Base-by-base conservation (phyloP, 352 stramenopile species). In the Phytopythium vexans region DNA sequence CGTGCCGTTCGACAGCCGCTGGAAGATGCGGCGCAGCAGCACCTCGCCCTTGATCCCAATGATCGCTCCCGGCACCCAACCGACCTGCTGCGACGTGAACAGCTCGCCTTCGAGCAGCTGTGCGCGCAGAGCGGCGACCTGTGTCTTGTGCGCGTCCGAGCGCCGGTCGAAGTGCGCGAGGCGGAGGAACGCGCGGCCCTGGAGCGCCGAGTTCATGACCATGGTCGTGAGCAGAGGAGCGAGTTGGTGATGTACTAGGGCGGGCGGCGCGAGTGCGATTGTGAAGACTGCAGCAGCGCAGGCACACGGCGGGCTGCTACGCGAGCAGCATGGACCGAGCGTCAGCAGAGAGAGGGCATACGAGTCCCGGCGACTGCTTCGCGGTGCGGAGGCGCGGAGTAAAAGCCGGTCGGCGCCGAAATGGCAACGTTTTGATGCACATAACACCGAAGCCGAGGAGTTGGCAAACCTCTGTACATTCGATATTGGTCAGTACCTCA, bases 171-270 rank as follows among this genome's bases (percentile, higher is more conserved):
- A 54, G 37, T 45, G 39, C 41, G 37, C 12, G 6, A 43, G 27
- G 37, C 49, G 49, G 32, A 33, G 37, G 21, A 54, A 54, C 49
- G 38, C 49, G 39, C 49, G 49, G 11, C 49, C 49, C 38, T 54
- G 49, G 10, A 54, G 21, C 15, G 49, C 37, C 3, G 11, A 47
- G 49, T 60, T 45, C 15, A 16, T 33, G 31, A 12, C 6, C 43
- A 33, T 39, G 31, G 27, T 21, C 21, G n/a, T 46, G 15, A 21
- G 40, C 14, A 9, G 7, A 21, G 21, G 21, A 10, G 42, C 21
- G 16, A 36, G 42, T 6, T 32, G 21, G 12, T 31, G 40, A 4
- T 49, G 43, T 12, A 32, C 43, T 39, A 5, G 8, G n/a, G 43
- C 10, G 14, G 21, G 43, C 21, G 21, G 21, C 21, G 21, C 21